Evolutionary conservation across 1,284 basidiomycete genomes (phyloP).

Genomic region (Cryptococcus sp.): DNA sequence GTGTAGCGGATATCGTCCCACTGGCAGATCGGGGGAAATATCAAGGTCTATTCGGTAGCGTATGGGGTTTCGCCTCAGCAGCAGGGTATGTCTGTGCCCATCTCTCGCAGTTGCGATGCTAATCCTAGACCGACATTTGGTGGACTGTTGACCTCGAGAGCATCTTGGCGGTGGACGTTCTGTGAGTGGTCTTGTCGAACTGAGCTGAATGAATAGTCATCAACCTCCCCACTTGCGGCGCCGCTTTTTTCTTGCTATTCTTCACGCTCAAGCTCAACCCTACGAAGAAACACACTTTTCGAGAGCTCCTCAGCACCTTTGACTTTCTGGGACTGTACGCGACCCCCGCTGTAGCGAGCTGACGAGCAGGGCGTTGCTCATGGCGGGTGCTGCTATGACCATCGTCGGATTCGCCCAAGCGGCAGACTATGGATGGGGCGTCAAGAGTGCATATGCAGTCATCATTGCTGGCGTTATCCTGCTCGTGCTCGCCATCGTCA

Average conservation of each 20-base stretch:
- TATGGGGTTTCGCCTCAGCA: constrained; percentile 44
- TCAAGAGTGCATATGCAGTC: constrained; percentile 61
- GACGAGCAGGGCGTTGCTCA: constrained; percentile 51
- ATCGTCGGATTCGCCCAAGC: constrained; percentile 61
- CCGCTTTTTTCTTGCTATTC: neutral
- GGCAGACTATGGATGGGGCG: constrained; percentile 25
- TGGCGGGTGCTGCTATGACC: constrained; percentile 65
- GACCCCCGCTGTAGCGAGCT: no score
- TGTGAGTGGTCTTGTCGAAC: no score
- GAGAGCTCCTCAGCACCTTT: constrained; percentile 16
- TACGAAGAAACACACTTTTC: constrained; percentile 3
- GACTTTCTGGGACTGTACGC: constrained; percentile 32
- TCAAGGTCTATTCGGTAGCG: constrained; percentile 37
- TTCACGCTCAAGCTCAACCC: constrained; percentile 14
- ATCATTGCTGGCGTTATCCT: constrained; percentile 59
- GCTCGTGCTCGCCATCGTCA: constrained; percentile 54
- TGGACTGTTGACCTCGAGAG: constrained; percentile 33
- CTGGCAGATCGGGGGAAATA: constrained; percentile 37
- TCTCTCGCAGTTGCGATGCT: no score
- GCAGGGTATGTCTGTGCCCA: constrained; percentile 42
- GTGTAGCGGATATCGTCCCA: constrained; percentile 31
- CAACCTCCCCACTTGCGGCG: constrained; percentile 46
- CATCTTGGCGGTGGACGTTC: constrained; percentile 29
- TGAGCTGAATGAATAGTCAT: constrained; percentile 11
- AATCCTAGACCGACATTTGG: constrained; percentile 47